A percentile compares a stretch with the other conserved stretches of the same genome.
These are phyloP conservation scores for Fusarium illudens DNA, from an alignment of 2,329 filamentous ascomycete genomes.

Conservation along the genomic window DNA sequence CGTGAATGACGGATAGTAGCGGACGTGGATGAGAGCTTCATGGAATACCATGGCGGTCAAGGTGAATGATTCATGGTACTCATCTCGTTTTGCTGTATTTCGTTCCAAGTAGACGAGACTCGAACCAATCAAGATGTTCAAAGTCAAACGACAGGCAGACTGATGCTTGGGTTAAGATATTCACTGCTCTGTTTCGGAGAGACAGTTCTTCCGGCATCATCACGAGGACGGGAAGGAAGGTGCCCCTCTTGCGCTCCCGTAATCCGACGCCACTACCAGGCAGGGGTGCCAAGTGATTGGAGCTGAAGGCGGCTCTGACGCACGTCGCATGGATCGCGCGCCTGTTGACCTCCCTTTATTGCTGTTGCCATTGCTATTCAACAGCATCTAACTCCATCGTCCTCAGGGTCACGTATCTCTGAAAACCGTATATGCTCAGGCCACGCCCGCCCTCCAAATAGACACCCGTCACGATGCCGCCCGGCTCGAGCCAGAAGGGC, in stretches of 20 bases:
- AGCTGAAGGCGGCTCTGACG: constrained; percentile 23
- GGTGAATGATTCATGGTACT: not conserved
- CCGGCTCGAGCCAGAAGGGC: constrained; percentile 66
- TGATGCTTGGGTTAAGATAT: not conserved
- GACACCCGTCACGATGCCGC: constrained; percentile 59
- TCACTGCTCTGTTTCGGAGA: not conserved
- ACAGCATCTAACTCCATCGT: constrained; percentile 19
- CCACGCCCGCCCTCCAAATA: not conserved
- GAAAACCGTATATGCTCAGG: not conserved
- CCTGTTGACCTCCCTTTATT: constrained; percentile 19
- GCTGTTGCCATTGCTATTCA: constrained; percentile 25
- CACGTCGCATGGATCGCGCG: constrained; percentile 31
- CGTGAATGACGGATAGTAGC: not conserved
- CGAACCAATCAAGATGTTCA: not conserved
- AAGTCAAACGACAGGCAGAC: not conserved
- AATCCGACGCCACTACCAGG: not conserved
- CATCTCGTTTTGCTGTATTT: not conserved
- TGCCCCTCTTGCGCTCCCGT: not conserved
- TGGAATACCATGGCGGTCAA: not conserved
- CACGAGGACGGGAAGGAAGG: not conserved
- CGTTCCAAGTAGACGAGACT: not conserved
- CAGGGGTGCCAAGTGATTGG: not conserved
- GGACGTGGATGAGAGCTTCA: not conserved
- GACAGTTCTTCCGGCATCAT: not conserved
- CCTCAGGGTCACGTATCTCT: not conserved